Conservation (phyloP, 1,284 basidiomycete species). For the Kwoniella shivajii region DNA sequence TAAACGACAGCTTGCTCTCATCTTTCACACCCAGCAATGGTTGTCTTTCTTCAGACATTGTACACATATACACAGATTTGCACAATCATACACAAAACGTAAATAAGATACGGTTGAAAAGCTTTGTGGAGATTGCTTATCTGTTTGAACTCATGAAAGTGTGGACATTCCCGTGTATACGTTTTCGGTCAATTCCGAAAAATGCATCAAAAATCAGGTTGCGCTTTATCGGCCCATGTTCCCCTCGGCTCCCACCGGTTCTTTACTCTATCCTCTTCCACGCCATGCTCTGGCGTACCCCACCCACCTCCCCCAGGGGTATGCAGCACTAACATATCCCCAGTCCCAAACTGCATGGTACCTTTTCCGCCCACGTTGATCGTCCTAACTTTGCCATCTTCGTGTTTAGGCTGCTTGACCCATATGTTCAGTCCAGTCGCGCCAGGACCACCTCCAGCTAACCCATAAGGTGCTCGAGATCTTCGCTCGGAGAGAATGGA, state of each 20-base stretch:
- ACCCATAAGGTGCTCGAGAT: conserved; percentile 35
- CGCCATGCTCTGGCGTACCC: conserved; percentile 62
- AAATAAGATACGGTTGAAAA: no score
- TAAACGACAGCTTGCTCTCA: conserved; percentile 20
- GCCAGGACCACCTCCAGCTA: conserved; percentile 32
- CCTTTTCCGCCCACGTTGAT: conserved; percentile 93
- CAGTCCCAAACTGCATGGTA: conserved; percentile 59
- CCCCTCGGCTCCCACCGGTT: conserved; percentile 18
- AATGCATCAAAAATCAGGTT: conserved; percentile 12
- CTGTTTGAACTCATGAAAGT: not conserved
- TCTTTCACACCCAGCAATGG: conserved; percentile 9
- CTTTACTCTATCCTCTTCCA: conserved; percentile 9
- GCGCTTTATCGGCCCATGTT: conserved; percentile 19
- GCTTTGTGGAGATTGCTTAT: no score
- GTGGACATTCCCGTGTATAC: no score
- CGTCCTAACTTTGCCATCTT: conserved; percentile 69
- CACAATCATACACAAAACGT: no score
- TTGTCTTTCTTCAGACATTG: conserved; percentile 1
- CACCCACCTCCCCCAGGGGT: conserved; percentile 45
- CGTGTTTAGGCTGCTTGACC: conserved; percentile 55
- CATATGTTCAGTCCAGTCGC: conserved; percentile 35
- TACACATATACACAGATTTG: no score
- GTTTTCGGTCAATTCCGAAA: no score
- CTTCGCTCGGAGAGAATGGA: conserved; percentile 60
- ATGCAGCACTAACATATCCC: conserved; percentile 37